These are phyloP conservation scores for Solanum appendiculatum DNA, from an alignment of 257 asterid species.

Conservation along the genomic window DNA sequence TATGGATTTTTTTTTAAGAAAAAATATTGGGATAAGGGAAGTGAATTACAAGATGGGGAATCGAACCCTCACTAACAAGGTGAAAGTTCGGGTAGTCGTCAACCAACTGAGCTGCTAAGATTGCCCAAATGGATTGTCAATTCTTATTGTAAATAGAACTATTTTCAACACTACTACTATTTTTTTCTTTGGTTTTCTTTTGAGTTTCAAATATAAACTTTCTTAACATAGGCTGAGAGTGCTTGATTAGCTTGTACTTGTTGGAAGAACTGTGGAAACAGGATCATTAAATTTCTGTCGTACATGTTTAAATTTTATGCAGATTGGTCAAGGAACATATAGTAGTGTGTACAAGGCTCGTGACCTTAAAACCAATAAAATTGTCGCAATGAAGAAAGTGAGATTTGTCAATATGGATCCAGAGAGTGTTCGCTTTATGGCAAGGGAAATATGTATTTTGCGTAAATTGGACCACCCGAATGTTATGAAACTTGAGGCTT, in stretches of 20 bases:
- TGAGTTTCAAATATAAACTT: neutral
- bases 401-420: constrained; percentile 86
- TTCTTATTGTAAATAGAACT: neutral
- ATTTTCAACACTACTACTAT: neutral
- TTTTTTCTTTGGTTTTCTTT: neutral
- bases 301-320: neutral
- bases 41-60: neutral
- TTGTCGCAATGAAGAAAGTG: constrained; percentile 91
- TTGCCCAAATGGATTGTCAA: neutral
- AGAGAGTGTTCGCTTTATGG: constrained; percentile 94
- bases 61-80: neutral
- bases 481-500: constrained; percentile 78
- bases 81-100: neutral
- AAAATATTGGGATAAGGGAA: neutral
- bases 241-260: neutral
- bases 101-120: neutral
- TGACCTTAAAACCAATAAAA: constrained; percentile 44
- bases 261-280: neutral
- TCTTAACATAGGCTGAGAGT: neutral
- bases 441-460: constrained; percentile 72
- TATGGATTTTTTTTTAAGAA: neutral
- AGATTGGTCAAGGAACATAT: constrained; percentile 98
- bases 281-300: neutral
- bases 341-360: constrained; percentile 96
- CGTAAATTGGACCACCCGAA: constrained; percentile 85